Base-by-base conservation (phyloP, 1,139 yeast species). In the Zygoascus sp. region DNA sequence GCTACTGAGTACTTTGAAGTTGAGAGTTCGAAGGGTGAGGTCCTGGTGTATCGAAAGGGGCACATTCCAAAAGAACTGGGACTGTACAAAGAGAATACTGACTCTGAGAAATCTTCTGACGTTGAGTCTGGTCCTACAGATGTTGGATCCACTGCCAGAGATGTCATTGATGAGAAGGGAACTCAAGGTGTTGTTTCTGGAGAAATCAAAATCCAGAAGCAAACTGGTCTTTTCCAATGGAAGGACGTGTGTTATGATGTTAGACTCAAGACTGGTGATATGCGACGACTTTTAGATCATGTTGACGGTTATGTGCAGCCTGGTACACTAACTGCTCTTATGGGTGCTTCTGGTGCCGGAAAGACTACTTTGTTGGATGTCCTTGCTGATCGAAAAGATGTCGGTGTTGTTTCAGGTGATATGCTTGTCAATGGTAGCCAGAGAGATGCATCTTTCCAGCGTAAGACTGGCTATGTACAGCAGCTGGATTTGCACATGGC, bases 321-420 rank as follows among this genome's bases (percentile, higher is more conserved):
- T 13, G 86, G 86, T 54, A 76, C 80, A 27, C 64, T 77, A 68
- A 77, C 80, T 42, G 81, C 81, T 22, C 63, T 80, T 38, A 79
- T 80, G 83, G 86, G 86, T 53, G 82, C 76, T 52, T 79, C 84
- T 22, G 85, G 85, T 59, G 84, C 84, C 40, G 85, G 85, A 60
- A 80, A 80, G 62, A 80, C 86, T 1, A 80, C 85, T 6, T 66
- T 80, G 51, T 69, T 80, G 51, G 79, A 79, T 57, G 75, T 75
- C 42, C 68, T 80, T 50, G 79, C 85, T 13, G 81, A 78, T 58
- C 70, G 85, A 62, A 72, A 76, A 51, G 71, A 73, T 45, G 72
- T 75, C 63, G 86, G 85, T 56, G 77, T 75, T 35, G 72, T 80
- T 41, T 76, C 83, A 41, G 85, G 86, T 58, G 81, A 78, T 48